Percentiles rank a stretch among this genome's conserved stretches.
Conservation (phyloP, 345 rosid genomes). For the Turnera subulata region DNA sequence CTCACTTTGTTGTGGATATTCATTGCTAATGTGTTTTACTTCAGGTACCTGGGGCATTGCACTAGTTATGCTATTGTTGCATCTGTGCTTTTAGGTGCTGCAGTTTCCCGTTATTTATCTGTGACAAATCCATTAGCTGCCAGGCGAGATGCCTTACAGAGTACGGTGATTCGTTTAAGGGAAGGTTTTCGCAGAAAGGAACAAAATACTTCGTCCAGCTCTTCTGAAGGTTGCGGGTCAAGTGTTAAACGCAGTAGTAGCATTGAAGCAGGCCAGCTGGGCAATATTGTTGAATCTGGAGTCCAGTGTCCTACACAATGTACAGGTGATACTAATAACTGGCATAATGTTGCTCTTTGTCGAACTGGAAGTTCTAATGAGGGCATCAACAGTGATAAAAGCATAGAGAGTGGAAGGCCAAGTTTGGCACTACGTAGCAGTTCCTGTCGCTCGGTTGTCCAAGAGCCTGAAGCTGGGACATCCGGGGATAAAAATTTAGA, state of each 20-base stretch:
- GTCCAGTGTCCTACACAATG: slow-evolving; percentile 41
- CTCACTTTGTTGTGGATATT: slow-evolving; percentile 17
- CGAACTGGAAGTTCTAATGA: slow-evolving; percentile 78
- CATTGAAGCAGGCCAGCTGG: slow-evolving; percentile 70
- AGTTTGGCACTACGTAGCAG: slow-evolving; percentile 83
- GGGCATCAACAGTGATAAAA: slow-evolving; percentile 81
- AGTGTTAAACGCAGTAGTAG: slow-evolving; percentile 91
- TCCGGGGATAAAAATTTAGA: slow-evolving; percentile 62
- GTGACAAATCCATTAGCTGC: slow-evolving; percentile 89
- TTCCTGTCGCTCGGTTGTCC: slow-evolving; percentile 83
- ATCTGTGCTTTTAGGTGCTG: slow-evolving; percentile 91
- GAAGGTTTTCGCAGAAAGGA: slow-evolving; percentile 96
- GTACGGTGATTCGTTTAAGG: slow-evolving; percentile 94
- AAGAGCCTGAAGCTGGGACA: slow-evolving; percentile 77
- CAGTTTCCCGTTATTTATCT: slow-evolving; percentile 88
- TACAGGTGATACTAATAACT: slow-evolving; percentile 44
- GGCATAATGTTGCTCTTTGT: slow-evolving; percentile 49
- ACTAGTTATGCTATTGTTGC: slow-evolving; percentile 95
- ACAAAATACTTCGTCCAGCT: slow-evolving; percentile 84
- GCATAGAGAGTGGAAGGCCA: slow-evolving; percentile 94
- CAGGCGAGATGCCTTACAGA: slow-evolving; percentile 90
- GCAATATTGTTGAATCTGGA: slow-evolving; percentile 56
- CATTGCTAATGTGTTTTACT: slow-evolving; percentile 16
- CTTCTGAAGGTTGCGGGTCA: slow-evolving; percentile 99
- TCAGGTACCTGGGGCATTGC: slow-evolving; percentile 98